Conservation (phyloP, 2,329 filamentous ascomycete species). For the Kalaharituber pfeilii region DNA sequence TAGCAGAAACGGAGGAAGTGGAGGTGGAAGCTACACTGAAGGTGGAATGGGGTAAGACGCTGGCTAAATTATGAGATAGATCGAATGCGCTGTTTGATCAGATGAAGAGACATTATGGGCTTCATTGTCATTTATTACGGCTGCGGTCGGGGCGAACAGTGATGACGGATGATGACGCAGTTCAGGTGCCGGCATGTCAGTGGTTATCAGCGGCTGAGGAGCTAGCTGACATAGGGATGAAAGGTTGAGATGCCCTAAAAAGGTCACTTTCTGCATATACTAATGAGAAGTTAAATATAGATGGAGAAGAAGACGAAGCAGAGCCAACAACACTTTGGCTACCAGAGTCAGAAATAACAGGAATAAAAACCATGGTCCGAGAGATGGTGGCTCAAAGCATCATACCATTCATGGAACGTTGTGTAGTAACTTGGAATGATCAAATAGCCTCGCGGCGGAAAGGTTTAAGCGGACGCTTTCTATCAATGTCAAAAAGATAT, state of each 20-base stretch:
- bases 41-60: no score
- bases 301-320: slow-evolving; percentile 51
- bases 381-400: slow-evolving; percentile 94
- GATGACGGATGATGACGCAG: slow-evolving; percentile 79
- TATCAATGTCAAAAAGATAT: slow-evolving; percentile 80
- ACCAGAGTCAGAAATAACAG: slow-evolving; percentile 79
- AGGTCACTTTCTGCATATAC: slow-evolving; percentile 5
- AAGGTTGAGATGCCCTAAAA: slow-evolving; percentile 31
- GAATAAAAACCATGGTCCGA: slow-evolving; percentile 72
- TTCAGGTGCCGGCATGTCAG: slow-evolving; percentile 61
- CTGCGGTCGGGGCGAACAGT: slow-evolving; percentile 71
- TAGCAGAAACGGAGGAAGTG: no score
- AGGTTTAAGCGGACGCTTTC: slow-evolving; percentile 81
- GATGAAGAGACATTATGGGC: slow-evolving; percentile 95
- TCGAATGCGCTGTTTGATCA: slow-evolving; percentile 87
- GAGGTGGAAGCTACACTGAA: background rate
- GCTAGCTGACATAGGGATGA: slow-evolving; percentile 51
- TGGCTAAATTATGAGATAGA: slow-evolving; percentile 11
- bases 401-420: slow-evolving; percentile 88
- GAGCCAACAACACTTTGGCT: slow-evolving; percentile 61
- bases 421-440: slow-evolving; percentile 86
- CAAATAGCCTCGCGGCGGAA: slow-evolving; percentile 80
- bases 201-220: slow-evolving; percentile 86
- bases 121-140: slow-evolving; percentile 83
- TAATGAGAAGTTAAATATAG: slow-evolving; percentile 28